Conservation (phyloP, 805 yeast species). For the Pichia nanzhaoensis region DNA sequence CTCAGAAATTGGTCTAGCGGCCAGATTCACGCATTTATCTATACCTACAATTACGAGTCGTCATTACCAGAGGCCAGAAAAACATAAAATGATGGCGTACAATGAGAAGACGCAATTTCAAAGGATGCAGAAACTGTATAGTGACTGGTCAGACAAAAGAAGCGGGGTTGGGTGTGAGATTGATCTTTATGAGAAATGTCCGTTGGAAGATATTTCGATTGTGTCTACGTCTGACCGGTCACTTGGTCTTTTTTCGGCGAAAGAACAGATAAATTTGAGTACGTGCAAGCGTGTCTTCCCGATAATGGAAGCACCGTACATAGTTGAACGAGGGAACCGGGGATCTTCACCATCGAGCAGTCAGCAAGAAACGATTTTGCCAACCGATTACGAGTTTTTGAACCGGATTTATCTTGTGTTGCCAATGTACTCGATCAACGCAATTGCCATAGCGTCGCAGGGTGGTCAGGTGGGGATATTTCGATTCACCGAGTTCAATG, state of each 20-base stretch:
- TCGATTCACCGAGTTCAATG: conserved; percentile 37
- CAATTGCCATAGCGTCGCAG: conserved; percentile 38
- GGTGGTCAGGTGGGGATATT: conserved; percentile 38
- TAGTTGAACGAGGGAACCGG: neutral
- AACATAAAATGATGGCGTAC: conserved; percentile 12
- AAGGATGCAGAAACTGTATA: conserved; percentile 25
- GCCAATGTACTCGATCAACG: conserved; percentile 23
- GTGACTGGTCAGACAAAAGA: conserved; percentile 17
- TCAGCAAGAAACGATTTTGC: neutral
- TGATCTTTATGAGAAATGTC: neutral
- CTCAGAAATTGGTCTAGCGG: conserved; percentile 35
- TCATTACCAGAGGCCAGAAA: conserved; percentile 9
- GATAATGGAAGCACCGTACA: neutral
- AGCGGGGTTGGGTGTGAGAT: no score
- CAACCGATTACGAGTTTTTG: conserved; percentile 15
- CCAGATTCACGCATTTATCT: conserved; percentile 26
- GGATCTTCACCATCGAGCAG: neutral
- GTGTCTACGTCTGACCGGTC: neutral
- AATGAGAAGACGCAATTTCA: conserved; percentile 25
- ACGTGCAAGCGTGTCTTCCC: conserved; percentile 7
- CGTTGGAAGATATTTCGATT: neutral
- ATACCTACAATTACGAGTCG: conserved; percentile 22
- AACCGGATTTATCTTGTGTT: conserved; percentile 19
- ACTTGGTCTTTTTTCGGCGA: conserved; percentile 5
- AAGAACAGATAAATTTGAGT: conserved; percentile 1